Evolutionary conservation across 164 flowering plant genomes (phyloP), one percentile per base, ranked within the genome.

Genomic region (Tetracentron sinense): DNA sequence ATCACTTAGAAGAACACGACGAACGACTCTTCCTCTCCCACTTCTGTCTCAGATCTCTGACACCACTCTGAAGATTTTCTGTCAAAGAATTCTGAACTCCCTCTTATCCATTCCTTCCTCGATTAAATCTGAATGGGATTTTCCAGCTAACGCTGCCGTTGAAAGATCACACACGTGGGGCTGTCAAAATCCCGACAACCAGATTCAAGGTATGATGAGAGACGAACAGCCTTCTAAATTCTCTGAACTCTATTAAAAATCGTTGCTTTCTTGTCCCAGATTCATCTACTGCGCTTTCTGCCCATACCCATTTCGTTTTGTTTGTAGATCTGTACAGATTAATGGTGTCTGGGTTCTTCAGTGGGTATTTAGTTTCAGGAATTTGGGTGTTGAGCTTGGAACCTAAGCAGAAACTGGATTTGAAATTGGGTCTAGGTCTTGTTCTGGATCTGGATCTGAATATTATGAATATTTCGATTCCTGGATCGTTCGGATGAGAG

Each of bases 401-500:
- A 61, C 58, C 57, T 63, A 53, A 21, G 53, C 63, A 61, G 42
- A 72, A 60, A 50, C 23, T 61, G 60, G 72, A 68, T 28, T 49
- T 62, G 68, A 64, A 47, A 35, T 21, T 63, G 29, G 67, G 49
- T 31, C 20, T 28, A 29, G 47, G 42, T 47, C 20, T 56, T 49
- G 26, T n/a, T 65, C 46, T 46, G 63, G 58, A 57, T 60, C n/a
- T 53, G 59, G 59, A 59, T 62, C 58, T 53, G 38, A 56, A 57
- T 17, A 69, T 61, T 27, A 67, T 54, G 64, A 74, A 68, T 51
- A 49, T 56, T 64, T 75, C 64, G 28, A 67, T 80, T 76, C 77
- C 68, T 22, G 74, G 80, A 49, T 82, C 68, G 48, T 75, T 81
- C 73, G 82, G 81, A 63, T 69, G 77, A 71, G 67, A 62, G 72